Evolutionary conservation across 169 alveolate species (phyloP).

Genomic region (Plasmodium gallinaceum): DNA sequence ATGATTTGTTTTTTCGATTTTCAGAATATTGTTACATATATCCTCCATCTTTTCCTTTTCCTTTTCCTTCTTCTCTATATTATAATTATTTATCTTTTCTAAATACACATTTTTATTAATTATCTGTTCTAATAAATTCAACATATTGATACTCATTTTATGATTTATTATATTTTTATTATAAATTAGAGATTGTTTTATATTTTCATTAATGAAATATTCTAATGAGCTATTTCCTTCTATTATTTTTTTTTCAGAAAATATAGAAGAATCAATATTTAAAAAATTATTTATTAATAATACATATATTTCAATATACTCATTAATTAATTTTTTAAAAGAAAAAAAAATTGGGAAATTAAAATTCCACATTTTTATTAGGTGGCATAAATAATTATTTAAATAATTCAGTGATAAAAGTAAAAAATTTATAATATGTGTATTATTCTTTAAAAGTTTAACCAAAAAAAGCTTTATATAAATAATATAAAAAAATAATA

Average conservation of each 20-base stretch:
- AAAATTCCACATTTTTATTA: slow-evolving; percentile 3
- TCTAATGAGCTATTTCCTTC: not conserved
- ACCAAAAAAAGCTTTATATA: slow-evolving; percentile 8
- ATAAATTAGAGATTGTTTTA: not conserved
- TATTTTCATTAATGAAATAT: not conserved
- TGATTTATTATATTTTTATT: not conserved
- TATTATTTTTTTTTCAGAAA: not conserved
- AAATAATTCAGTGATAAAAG: not conserved
- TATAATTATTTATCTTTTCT: not conserved
- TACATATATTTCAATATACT: not conserved
- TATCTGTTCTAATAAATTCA: not conserved
- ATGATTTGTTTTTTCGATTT: too few species aligned
- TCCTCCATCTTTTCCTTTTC: not conserved
- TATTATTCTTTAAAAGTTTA: not conserved
- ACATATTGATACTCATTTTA: not conserved
- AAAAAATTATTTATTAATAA: not conserved
- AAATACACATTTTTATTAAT: not conserved
- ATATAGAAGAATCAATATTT: not conserved
- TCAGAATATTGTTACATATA: too few species aligned
- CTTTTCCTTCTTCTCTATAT: not conserved
- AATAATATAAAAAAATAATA: slow-evolving; percentile 11
- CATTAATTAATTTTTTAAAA: not conserved
- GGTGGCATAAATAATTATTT: slow-evolving; percentile 3
- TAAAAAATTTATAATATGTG: not conserved
- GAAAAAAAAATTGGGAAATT: not conserved